Evolutionary conservation across 129 eudicot genomes (phyloP), one percentile per base, ranked within the genome.

Genomic region (Silybum marianum): DNA sequence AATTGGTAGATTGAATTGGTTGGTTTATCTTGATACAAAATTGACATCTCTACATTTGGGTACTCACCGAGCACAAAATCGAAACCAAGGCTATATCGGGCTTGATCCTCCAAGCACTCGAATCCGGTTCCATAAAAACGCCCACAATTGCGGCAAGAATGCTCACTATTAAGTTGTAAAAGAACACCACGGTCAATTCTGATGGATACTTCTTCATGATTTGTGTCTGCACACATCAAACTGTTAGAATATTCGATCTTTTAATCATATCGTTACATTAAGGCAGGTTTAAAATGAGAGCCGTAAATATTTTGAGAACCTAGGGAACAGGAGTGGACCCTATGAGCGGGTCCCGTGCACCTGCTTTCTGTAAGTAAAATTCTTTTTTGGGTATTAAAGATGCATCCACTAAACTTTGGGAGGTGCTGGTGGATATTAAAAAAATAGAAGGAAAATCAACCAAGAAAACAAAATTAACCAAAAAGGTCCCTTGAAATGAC

Each of bases 171-270:
- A 90, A 81, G 82, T 88, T 94, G 96, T 94, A 94, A 84, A 94
- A 89, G 93, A 94, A 94, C 28, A 92, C 93, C 30, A 94, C 90
- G 12, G 93, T 85, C 62, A 94, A 72, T 66, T 94, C 98, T 36
- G 97, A 85, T 10, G 98, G 98, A 82, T 92, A 94, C 63, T 90
- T 96, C 85, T 92, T 94, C 93, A 92, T 92, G 66, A 94, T 94
- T 65, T 92, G 92, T 11, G 97, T 85, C 98, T 94, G 81, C 62
- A 72, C 1, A 7, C 32, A 44, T 73, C 60, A 73, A 77, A 70
- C 13, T 19, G 7, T 48, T 54, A 21, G 2, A 18, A 7, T 51
- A 62, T 78, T 42, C 0, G 5, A 32, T 71, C 14, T 40, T 71
- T 71, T 23, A 51, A 12, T 2, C 5, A 23, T 39, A 54, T n/a